These are phyloP conservation scores for Pelargonium cotyledonis DNA, from an alignment of 441 rosid genomes.

Conservation along the genomic window DNA sequence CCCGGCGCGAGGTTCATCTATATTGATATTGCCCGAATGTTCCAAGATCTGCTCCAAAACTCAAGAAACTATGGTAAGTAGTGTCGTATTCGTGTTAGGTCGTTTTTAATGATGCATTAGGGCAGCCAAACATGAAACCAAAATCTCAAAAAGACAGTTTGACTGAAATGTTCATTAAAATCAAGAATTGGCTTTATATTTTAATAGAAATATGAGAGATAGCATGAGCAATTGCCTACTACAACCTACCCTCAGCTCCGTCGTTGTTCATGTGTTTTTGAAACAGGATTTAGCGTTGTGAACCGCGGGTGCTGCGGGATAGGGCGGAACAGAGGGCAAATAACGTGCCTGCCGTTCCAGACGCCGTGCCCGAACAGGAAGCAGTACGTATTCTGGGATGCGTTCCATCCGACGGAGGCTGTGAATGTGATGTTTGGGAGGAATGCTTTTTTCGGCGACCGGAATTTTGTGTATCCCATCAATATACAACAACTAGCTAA, in stretches of 20 bases:
- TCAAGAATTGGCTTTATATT: neutral
- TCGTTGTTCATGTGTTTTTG: neutral
- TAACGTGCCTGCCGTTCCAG: conserved; percentile 85
- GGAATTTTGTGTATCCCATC: conserved; percentile 52
- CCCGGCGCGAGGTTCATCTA: conserved; percentile 56
- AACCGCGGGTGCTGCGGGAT: conserved; percentile 88
- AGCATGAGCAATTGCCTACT: too few species aligned
- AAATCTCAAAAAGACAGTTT: too few species aligned
- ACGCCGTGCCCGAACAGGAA: conserved; percentile 70
- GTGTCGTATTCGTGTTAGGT: neutral
- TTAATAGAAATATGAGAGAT: too few species aligned
- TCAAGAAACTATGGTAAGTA: conserved; percentile 49
- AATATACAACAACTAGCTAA: conserved; percentile 68
- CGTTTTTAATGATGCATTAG: neutral
- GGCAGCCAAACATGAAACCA: too few species aligned
- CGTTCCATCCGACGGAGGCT: conserved; percentile 89
- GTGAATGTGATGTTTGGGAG: conserved; percentile 71
- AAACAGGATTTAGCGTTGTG: conserved; percentile 56
- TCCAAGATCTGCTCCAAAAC: conserved; percentile 46
- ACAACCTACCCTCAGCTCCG: too few species aligned
- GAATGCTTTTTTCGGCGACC: conserved; percentile 60
- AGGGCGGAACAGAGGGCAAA: conserved; percentile 79
- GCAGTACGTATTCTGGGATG: conserved; percentile 84
- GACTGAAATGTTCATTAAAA: too few species aligned
- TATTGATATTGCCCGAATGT: conserved; percentile 53